Base-by-base conservation (phyloP, 345 rosid species). In the Hibiscus trionum region DNA sequence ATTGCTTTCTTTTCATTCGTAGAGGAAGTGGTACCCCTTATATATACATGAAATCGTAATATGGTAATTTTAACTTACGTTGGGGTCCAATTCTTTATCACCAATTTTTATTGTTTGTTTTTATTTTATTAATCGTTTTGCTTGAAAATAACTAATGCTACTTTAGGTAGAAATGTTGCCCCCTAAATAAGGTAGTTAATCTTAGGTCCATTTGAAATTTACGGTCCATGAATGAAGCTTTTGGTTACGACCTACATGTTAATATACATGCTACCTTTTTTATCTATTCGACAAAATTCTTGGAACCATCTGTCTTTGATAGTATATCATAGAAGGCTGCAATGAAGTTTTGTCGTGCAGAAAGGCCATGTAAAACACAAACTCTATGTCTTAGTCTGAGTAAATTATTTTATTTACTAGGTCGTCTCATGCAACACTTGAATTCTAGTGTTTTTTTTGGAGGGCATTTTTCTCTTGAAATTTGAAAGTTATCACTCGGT, bases 1-100 rank as follows among this genome's bases (percentile, higher is more conserved):
- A 66, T 66, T 77, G 61, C 70, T 79, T 75, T 82, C 62, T 73
- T 69, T 70, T 76, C 27, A 50, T 73, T 71, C 27, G 49, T 66
- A 61, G 61, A 71, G 76, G 74, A 70, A 50, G 56, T 70, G 55
- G 46, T 73, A 66, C 47, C 31, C 64, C 77, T 39, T 55, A 66
- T 53, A 56, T 56, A 70, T 64, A 5, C 69, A 16, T n/a, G 49
- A 61, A 15, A 39, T 61, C 27, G 21, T 69, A n/a, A 27, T 29
- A 52, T 72, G 24, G 53, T 27, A 39, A 66, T 76, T 73, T 73
- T 70, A 21, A 44, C 53, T 76, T 17, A 33, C 53, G 35, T 29
- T 61, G 17, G 17, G 56, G 65, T 19, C 14, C 57, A 21, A 26
- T 11, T 74, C 52, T 78, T 66, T 4, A 11, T 50, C 62, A 9